These are phyloP conservation scores for Gnaphalium uliginosum DNA, from an alignment of 129 eudicot species.

Conservation along the genomic window DNA sequence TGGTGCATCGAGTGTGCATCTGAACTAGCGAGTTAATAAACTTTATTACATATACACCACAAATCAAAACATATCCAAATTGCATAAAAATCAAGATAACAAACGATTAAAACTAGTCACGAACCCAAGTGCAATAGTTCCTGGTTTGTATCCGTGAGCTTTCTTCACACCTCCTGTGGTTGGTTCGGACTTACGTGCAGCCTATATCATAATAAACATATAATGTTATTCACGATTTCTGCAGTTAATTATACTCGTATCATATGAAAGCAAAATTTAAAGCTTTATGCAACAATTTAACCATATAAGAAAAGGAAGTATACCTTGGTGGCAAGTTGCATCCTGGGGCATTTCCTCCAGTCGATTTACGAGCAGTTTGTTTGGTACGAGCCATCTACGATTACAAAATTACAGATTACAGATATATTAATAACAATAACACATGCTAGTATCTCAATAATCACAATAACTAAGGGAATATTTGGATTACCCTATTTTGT, in stretches of 20 bases:
- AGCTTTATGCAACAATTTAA: too few relatives aligned
- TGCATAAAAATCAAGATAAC: background rate
- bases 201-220: too few relatives aligned
- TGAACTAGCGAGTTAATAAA: background rate
- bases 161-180: constrained; percentile 55
- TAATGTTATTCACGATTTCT: background rate
- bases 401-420: background rate
- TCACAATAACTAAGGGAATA: too few relatives aligned
- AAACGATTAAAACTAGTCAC: background rate
- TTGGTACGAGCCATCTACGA: constrained; percentile 61
- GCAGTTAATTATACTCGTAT: too few relatives aligned
- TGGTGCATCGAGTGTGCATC: background rate
- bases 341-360: constrained; percentile 57
- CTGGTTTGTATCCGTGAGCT: constrained; percentile 46
- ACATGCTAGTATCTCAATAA: too few relatives aligned
- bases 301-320: too few relatives aligned
- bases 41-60: background rate
- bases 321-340: constrained; percentile 57
- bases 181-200: constrained; percentile 50
- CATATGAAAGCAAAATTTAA: too few relatives aligned
- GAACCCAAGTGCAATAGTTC: constrained; percentile 49
- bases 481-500: too few relatives aligned
- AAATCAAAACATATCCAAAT: background rate
- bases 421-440: background rate
- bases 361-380: constrained; percentile 61